Evolutionary conservation across 805 yeast genomes (phyloP), one percentile per base, ranked within the genome.

Genomic region (Lachancea quebecensis): DNA sequence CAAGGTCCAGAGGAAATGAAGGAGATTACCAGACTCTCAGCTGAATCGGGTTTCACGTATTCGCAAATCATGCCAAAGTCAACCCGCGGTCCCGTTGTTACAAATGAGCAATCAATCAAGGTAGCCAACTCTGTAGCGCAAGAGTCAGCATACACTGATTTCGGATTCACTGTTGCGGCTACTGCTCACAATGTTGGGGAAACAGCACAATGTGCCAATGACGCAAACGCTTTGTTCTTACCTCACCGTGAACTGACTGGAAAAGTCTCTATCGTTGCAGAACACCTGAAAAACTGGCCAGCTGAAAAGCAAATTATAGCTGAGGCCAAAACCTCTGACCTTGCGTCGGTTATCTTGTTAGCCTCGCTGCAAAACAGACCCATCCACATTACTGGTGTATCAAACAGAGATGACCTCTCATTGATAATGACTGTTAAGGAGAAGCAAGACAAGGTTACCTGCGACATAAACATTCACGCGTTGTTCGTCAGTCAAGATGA

Each of bases 1-100:
- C 54, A 62, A 31, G 77, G 75, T 36, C 68, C 79, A 35, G 61
- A 60, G 15, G 86, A 82, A 50, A 74, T 85, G 54, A 87, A 79
- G 65, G 73, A 74, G 45, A 75, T 82, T 38, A 77, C 95, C 44
- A 79, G 82, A 67, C 70, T 77, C 38, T 79, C 93, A 33, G 73
- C 89, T 56, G 80, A 82, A 50, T 71, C 95, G 45, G 98, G 99
- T 56, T 91, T 91, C 77, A 83, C 95, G 40, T 85, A 82, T 73
- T 79, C 81, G 55, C 81, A 90, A 29, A 74, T 88, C 60, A 73
- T 85, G 65, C 96, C 97, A 46, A 75, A 79, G 51, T 75, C 88
- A 33, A 56, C 74, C 40, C 46, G 55, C 25, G 89, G 91, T 42
- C 70, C 81, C 32, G 67, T 79, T 37, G 72, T 89, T 52, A 71